A percentile compares a stretch with the other conserved stretches of the same genome.
Conservation (phyloP, 768 basidiomycete genomes). For the Tylopilus plumbeoviolaceoides region DNA sequence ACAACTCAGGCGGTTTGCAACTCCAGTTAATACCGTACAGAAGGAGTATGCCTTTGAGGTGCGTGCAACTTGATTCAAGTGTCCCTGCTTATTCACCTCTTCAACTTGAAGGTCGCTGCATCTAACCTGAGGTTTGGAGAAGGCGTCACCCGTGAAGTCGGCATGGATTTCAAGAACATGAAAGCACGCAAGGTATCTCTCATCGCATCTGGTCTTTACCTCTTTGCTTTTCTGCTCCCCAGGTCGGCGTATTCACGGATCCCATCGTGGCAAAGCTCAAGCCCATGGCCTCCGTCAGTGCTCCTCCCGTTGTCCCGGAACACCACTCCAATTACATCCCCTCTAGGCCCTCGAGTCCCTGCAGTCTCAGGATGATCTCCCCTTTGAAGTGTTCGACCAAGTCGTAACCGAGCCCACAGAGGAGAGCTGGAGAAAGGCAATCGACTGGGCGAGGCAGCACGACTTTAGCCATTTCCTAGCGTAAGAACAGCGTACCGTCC, state of each 20-base stretch:
- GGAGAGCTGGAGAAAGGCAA: constrained; percentile 82
- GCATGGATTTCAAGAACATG: constrained; percentile 94
- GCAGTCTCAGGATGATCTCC: constrained; percentile 70
- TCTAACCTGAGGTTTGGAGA: constrained; percentile 87
- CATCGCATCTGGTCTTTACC: background rate
- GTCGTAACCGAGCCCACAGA: constrained; percentile 92
- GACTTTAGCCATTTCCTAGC: constrained; percentile 93
- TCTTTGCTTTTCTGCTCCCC: constrained; percentile 8
- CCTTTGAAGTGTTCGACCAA: constrained; percentile 77
- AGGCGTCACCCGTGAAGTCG: constrained; percentile 85
- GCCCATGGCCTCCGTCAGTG: constrained; percentile 75
- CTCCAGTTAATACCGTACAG: constrained; percentile 65
- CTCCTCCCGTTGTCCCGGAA: background rate
- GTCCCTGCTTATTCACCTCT: background rate
- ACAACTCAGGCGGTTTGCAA: constrained; percentile 71
- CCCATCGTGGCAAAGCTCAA: constrained; percentile 74
- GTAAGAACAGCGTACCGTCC: constrained; percentile 40
- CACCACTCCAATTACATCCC: background rate
- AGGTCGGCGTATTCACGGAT: constrained; percentile 96
- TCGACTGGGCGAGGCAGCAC: constrained; percentile 79
- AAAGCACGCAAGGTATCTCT: constrained; percentile 70
- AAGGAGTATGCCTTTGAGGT: constrained; percentile 95
- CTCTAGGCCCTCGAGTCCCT: constrained; percentile 71
- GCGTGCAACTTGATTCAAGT: constrained; percentile 15
- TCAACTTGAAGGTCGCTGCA: constrained; percentile 66